Percentiles rank a stretch among this genome's conserved stretches.
phyloP scores from a whole-genome alignment of 257 asterid species.

The Haberlea rhodopensis region DNA sequence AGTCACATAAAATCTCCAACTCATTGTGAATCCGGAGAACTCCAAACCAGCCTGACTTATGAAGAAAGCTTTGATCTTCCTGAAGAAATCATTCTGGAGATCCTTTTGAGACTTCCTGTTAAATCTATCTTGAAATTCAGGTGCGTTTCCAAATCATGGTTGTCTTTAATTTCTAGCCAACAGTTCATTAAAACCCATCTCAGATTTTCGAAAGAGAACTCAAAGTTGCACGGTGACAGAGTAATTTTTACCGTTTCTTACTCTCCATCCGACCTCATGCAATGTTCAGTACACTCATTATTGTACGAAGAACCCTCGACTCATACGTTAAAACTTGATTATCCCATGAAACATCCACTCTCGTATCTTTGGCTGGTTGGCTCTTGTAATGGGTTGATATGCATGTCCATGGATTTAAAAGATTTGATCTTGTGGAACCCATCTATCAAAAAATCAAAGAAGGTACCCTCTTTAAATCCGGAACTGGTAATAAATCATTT shows the following conservation, averaged over 20 bases:
- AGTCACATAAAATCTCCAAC: too few relatives aligned
- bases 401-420: slow-evolving; percentile 27
- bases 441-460: slow-evolving; percentile 34
- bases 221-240: slow-evolving; percentile 18
- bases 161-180: slow-evolving; percentile 35
- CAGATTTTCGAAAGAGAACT: slow-evolving; percentile 2
- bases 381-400: slow-evolving; percentile 55
- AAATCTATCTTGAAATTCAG: slow-evolving; percentile 42
- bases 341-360: slow-evolving; percentile 3
- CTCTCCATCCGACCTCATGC: slow-evolving; percentile 24
- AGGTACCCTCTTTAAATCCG: slow-evolving; percentile 36
- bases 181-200: slow-evolving; percentile 40
- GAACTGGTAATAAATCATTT: slow-evolving; percentile 6
- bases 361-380: slow-evolving; percentile 34
- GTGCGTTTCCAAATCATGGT: slow-evolving; percentile 58
- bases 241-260: slow-evolving; percentile 25
- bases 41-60: too few relatives aligned
- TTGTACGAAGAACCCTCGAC: slow-evolving; percentile 25
- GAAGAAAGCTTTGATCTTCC: slow-evolving; percentile 31
- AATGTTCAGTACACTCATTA: slow-evolving; percentile 34
- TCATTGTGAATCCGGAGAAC: too few relatives aligned
- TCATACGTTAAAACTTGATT: slow-evolving; percentile 17
- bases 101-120: slow-evolving; percentile 49
- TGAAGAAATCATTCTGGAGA: slow-evolving; percentile 45
- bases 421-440: slow-evolving; percentile 52